phyloP scores from a whole-genome alignment of 2,329 filamentous ascomycete species.

The Colletotrichum costaricense region DNA sequence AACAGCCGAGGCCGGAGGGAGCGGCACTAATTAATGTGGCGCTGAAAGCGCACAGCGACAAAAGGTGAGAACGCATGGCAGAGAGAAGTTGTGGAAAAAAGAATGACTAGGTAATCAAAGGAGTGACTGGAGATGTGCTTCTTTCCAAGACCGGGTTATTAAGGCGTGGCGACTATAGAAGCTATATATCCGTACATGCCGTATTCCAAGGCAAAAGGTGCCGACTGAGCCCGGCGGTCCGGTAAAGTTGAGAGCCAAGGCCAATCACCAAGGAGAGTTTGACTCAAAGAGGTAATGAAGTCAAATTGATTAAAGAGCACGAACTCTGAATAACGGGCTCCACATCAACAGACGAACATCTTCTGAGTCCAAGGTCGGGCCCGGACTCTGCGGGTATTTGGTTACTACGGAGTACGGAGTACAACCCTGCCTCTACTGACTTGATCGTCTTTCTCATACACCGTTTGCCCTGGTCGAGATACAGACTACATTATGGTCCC shows the following conservation, averaged over 20 bases:
- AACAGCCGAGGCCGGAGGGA: constrained; percentile 16
- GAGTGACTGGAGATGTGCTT: background rate
- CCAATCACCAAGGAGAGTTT: background rate
- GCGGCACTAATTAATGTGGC: constrained; percentile 18
- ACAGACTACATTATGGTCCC: background rate
- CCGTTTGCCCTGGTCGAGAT: background rate
- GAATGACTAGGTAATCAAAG: constrained; percentile 5
- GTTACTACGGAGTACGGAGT: no score
- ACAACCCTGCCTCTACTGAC: background rate
- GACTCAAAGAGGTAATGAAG: constrained; percentile 23
- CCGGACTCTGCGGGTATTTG: background rate
- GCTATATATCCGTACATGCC: constrained; percentile 30
- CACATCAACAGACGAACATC: background rate
- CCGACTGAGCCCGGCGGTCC: background rate
- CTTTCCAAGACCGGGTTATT: no score
- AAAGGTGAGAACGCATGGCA: background rate
- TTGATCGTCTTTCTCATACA: background rate
- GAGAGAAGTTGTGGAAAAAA: background rate
- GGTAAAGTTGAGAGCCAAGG: constrained; percentile 1
- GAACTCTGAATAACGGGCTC: background rate
- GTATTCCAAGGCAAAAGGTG: background rate
- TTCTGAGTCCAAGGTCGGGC: no score
- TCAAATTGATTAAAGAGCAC: constrained; percentile 23
- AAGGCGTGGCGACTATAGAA: background rate
- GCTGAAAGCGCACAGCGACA: constrained; percentile 25